phyloP scores from a whole-genome alignment of 2,329 filamentous ascomycete genomes.

The Diaporthe sp. region DNA sequence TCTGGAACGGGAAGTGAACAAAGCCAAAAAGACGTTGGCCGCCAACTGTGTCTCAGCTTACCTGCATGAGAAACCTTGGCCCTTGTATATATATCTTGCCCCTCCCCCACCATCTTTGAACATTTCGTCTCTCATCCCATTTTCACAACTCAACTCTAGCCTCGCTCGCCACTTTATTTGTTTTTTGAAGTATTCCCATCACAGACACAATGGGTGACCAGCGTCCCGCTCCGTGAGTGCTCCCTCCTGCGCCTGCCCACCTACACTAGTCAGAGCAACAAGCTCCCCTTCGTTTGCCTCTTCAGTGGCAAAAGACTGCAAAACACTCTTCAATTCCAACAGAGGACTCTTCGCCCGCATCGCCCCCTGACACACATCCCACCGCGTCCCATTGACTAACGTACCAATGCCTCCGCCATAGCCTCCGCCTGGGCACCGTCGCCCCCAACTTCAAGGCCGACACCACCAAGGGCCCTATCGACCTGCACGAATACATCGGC shows the following conservation, averaged over 20 bases:
- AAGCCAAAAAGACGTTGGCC: neutral
- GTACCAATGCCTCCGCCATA: conserved; percentile 45
- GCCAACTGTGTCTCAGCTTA: neutral
- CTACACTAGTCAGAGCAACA: neutral
- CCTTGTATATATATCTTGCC: neutral
- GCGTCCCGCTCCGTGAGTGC: too few species aligned
- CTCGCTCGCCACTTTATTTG: neutral
- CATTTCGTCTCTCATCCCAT: neutral
- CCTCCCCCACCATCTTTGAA: neutral
- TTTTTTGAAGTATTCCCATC: neutral
- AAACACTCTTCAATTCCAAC: neutral
- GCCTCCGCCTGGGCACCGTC: conserved; percentile 74
- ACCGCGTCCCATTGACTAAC: neutral
- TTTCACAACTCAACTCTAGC: neutral
- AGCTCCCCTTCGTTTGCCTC: neutral
- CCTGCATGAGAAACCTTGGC: neutral
- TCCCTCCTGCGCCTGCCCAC: too few species aligned
- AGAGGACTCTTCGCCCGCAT: neutral
- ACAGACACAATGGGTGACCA: too few species aligned
- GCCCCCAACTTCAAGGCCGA: conserved; percentile 89
- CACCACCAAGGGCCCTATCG: conserved; percentile 82
- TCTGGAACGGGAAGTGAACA: neutral
- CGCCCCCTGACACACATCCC: neutral
- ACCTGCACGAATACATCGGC: conserved; percentile 87
- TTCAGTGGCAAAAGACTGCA: neutral